Conservation (phyloP, 768 basidiomycete genomes). For the Tubosaeta sp. region DNA sequence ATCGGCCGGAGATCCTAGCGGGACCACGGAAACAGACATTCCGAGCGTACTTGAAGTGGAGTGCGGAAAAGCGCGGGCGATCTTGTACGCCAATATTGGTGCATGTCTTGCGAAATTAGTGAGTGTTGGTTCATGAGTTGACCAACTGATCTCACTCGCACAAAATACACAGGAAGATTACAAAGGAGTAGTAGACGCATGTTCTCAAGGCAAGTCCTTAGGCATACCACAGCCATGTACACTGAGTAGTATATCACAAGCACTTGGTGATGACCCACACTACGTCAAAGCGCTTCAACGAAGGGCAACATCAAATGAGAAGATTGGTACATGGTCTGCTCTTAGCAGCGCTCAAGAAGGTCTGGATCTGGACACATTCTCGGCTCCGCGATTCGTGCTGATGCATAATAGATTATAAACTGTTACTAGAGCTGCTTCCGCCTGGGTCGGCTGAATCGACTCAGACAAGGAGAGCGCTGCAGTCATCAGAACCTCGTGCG, state of each 20-base stretch:
- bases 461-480: constrained; percentile 48
- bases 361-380: constrained; percentile 23
- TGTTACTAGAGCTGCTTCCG: constrained; percentile 62
- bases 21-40: constrained; percentile 7
- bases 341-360: constrained; percentile 83
- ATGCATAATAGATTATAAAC: constrained; percentile 62
- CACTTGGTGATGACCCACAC: constrained; percentile 77
- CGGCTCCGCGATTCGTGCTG: not conserved
- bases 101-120: constrained; percentile 83
- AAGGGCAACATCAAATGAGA: constrained; percentile 83
- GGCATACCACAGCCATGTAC: not conserved
- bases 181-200: constrained; percentile 75
- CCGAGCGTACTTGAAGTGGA: constrained; percentile 39
- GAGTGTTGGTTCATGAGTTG: constrained; percentile 19
- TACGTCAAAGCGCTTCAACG: constrained; percentile 88
- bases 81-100: constrained; percentile 82
- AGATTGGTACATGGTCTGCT: constrained; percentile 77
- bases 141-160: not conserved
- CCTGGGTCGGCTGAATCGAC: constrained; percentile 45
- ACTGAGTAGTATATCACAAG: constrained; percentile 37
- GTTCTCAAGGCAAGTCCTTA: constrained; percentile 57
- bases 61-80: constrained; percentile 57
- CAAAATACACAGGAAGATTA: constrained; percentile 56
- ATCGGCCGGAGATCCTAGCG: constrained; percentile 4
- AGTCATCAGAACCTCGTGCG: constrained; percentile 58